Evolutionary conservation across 768 basidiomycete genomes (phyloP).

Genomic region (Pleurotus ostreatus): DNA sequence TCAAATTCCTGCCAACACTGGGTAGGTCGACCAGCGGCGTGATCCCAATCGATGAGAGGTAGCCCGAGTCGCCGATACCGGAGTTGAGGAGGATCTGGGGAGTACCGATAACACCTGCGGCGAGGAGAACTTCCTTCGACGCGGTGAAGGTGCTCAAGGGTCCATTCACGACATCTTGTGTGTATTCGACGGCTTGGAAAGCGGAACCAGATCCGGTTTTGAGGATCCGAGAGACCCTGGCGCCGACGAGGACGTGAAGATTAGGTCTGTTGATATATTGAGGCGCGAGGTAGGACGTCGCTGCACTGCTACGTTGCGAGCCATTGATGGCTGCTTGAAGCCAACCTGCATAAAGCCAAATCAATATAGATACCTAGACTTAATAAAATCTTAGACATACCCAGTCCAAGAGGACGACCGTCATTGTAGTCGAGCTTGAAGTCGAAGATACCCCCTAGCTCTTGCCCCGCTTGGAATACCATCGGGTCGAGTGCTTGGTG

Average conservation of each 20-base stretch:
- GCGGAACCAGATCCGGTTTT: constrained; percentile 31
- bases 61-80: constrained; percentile 48
- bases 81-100: constrained; percentile 48
- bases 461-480: constrained; percentile 19
- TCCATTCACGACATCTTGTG: constrained; percentile 23
- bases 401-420: constrained; percentile 25
- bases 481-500: constrained; percentile 14
- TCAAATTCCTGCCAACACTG: constrained; percentile 20
- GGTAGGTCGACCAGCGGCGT: constrained; percentile 35
- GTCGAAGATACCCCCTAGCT: constrained; percentile 19
- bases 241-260: constrained; percentile 51
- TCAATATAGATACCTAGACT: neutral
- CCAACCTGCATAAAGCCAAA: constrained; percentile 13
- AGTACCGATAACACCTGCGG: constrained; percentile 47
- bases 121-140: constrained; percentile 54
- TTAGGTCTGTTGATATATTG: constrained; percentile 34
- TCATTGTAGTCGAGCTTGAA: constrained; percentile 26
- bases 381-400: constrained; percentile 11
- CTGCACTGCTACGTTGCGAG: constrained; percentile 17
- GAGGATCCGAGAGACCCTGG: constrained; percentile 49
- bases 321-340: constrained; percentile 14
- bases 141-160: constrained; percentile 40
- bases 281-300: constrained; percentile 20
- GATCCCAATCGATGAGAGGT: constrained; percentile 39
- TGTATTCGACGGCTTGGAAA: constrained; percentile 47